Evolutionary conservation across 352 stramenopile genomes (phyloP).

Genomic region (Blastocystis sp.): DNA sequence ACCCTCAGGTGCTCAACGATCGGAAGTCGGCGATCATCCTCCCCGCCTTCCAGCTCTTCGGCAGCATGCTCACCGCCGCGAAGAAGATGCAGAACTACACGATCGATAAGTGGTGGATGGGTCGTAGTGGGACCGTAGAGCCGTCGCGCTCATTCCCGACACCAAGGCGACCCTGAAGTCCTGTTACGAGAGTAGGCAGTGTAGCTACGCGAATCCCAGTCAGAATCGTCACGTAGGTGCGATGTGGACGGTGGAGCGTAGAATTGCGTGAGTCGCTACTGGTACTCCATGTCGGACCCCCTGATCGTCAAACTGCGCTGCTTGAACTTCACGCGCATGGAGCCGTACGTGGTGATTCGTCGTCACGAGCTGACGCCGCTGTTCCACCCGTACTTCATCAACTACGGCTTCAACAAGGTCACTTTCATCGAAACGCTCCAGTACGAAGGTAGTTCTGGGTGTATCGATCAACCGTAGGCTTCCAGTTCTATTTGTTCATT

Average conservation of each 20-base stretch:
- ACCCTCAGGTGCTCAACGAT: not conserved
- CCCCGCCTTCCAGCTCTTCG: not conserved
- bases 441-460: not conserved
- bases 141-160: not conserved
- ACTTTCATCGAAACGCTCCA: not conserved
- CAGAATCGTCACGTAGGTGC: conserved; percentile 19
- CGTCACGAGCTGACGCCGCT: not conserved
- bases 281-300: not conserved
- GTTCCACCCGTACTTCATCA: conserved; percentile 36
- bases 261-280: conserved; percentile 28
- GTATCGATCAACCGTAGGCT: not conserved
- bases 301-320: conserved; percentile 6
- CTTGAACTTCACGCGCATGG: conserved; percentile 50
- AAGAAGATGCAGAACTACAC: not conserved
- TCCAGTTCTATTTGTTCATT: conserved; percentile 22
- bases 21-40: not conserved
- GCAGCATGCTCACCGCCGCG: not conserved
- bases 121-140: not conserved
- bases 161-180: not conserved
- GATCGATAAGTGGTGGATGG: not conserved
- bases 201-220: conserved; percentile 4
- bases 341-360: conserved; percentile 16
- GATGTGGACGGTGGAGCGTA: not conserved
- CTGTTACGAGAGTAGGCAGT: not conserved
- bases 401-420: conserved; percentile 43